Base-by-base conservation (phyloP, 257 asterid genomes). In the Petrea volubilis region DNA sequence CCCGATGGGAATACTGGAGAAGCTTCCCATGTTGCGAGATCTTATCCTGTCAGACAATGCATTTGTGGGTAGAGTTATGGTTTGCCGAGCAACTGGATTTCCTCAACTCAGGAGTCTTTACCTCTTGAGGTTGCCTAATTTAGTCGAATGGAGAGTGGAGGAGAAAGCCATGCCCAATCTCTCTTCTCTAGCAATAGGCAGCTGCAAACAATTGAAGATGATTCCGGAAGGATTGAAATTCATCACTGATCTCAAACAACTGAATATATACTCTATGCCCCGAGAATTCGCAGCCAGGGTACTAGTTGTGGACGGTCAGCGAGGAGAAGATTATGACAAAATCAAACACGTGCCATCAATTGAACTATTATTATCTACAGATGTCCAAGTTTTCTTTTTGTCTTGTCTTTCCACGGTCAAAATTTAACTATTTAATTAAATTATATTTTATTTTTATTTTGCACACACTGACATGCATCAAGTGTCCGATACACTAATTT, bases 181-280 rank as follows among this genome's bases (percentile, higher is more conserved):
- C 6, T 55, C 33, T 15, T 6, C 0, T 15, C 17, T 77, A 13
- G 0, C 1, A 3, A 71, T 71, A n/a, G 0, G 0, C 0, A 1
- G 0, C 0, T 66, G 81, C 29, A 1, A 1, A 0, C 4, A 44
- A 15, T 46, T 66, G 14, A 44, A 18, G 41, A 77, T 47, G 72
- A 53, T 77, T 62, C 73, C 75, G 1, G 47, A 71, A 8, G 75
- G 71, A 41, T 41, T 77, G 44, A 57, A 14, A 15, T 55, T 64
- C 34, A 27, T 53, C 25, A 7, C 62, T 12, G 1, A 57, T 29
- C 68, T 71, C 29, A 3, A 41, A 53, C 10, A 29, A 3, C 1
- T 76, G 34, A 13, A 0, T 0, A 38, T 66, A 56, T 0, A 2
- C 2, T 9, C 5, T 0, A 29, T 69, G 67, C 38, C 62, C 4